phyloP scores from a whole-genome alignment of 2,329 filamentous ascomycete species.

The Oidium heveae region DNA sequence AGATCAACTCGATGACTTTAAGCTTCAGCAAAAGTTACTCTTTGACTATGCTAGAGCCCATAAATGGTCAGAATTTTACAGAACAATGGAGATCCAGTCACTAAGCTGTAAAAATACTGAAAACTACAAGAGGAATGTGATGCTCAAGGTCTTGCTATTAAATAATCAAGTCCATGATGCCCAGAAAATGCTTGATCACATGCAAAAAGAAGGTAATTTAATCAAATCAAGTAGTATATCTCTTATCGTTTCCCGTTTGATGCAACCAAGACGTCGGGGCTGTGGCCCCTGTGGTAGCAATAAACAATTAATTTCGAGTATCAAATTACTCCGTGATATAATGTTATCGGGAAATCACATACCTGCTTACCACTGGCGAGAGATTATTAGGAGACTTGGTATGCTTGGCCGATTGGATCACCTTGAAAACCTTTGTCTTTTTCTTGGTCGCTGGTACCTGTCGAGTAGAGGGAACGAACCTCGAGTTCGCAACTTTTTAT shows the following conservation, averaged over 20 bases:
- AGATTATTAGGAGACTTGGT: constrained; percentile 32
- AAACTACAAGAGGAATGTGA: constrained; percentile 20
- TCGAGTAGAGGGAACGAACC: not conserved
- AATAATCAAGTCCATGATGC: constrained; percentile 13
- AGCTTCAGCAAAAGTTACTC: constrained; percentile 28
- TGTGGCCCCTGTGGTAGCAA: constrained; percentile 4
- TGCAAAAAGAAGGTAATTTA: constrained; percentile 20
- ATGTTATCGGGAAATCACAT: constrained; percentile 20
- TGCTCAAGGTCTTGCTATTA: constrained; percentile 17
- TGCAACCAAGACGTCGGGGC: constrained; percentile 16
- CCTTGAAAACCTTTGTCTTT: constrained; percentile 24
- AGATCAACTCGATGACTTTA: constrained; percentile 30
- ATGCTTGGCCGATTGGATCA: constrained; percentile 27
- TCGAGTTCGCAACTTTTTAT: constrained; percentile 1
- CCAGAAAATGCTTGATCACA: constrained; percentile 17
- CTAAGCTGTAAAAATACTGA: constrained; percentile 16
- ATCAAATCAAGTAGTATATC: constrained; percentile 20
- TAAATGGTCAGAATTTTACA: constrained; percentile 25
- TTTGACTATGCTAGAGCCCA: constrained; percentile 22
- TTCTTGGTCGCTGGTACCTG: constrained; percentile 19
- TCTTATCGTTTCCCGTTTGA: constrained; percentile 16
- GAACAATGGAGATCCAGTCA: constrained; percentile 28
- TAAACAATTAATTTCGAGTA: constrained; percentile 15
- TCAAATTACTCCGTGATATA: constrained; percentile 21
- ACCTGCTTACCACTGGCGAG: constrained; percentile 23